Base-by-base conservation (phyloP, 2,329 filamentous ascomycete species). In the Ustulina deusta region DNA sequence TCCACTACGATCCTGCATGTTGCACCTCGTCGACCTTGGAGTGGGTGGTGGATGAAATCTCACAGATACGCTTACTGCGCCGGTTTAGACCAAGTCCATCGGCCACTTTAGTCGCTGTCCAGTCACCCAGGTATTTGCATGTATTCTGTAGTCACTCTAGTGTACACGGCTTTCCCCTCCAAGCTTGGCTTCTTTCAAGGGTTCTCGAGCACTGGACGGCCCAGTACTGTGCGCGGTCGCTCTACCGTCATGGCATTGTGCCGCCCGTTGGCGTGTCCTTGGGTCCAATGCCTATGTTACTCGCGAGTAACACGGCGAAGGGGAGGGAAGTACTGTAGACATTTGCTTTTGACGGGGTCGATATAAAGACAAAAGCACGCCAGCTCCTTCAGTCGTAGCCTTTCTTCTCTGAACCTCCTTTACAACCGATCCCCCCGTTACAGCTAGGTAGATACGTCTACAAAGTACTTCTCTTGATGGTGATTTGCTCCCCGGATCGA, bases 161-260 rank as follows among this genome's bases (percentile, higher is more conserved):
- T 40, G 54, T 56, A 56, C 25, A 56, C 15, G 11, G 54, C 36
- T 42, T 27, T 25, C 64, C 42, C 61, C 42, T 49, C 59, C 32
- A 59, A 42, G 63, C 60, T 64, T 61, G 56, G 63, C 51, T 48
- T 15, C 38, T 46, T 55, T 40, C 55, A 46, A 66, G 54, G 42
- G 40, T 49, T 38, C 55, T 27, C 60, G 44, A 54, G 51, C 22
- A 64, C 48, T 63, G 29, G 52, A 55, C 10, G 49, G 54, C 62
- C 63, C 66, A 63, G 66, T 56, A 51, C 49, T 49, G 49, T 55
- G 55, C 60, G 27, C 40, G 60, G 48, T 46, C 46, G 58, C 38
- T 65, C 52, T 68, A 68, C 63, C 60, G 63, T 51, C 66, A 69
- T 66, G 66, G 66, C 42, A 52, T 66, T 66, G 58, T 63, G 58